phyloP scores from a whole-genome alignment of 805 yeast genomes.

The Maudiozyma saulgeensis region DNA sequence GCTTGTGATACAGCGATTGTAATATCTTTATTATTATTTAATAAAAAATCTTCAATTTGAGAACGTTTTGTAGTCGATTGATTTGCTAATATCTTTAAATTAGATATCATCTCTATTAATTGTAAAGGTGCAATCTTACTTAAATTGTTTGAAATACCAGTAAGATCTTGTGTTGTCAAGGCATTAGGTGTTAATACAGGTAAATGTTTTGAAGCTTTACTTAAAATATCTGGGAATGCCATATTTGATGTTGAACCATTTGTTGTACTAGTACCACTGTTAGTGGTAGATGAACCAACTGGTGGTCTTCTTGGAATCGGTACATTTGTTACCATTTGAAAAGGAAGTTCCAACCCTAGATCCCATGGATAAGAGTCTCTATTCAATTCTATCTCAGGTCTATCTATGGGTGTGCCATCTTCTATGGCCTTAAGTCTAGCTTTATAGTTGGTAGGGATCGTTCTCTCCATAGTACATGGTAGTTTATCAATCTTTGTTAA shows the following conservation, averaged over 20 bases:
- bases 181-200: slow-evolving; percentile 41
- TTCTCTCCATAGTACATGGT: slow-evolving; percentile 21
- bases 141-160: slow-evolving; percentile 44
- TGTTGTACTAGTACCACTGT: not conserved
- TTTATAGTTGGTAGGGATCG: slow-evolving; percentile 19
- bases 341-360: slow-evolving; percentile 24
- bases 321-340: slow-evolving; percentile 28
- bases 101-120: slow-evolving; percentile 57
- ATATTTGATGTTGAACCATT: slow-evolving; percentile 7
- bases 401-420: not conserved
- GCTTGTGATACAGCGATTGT: slow-evolving; percentile 68
- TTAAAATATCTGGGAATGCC: slow-evolving; percentile 38
- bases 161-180: slow-evolving; percentile 43
- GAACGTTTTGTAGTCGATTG: slow-evolving; percentile 36
- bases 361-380: slow-evolving; percentile 29
- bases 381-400: slow-evolving; percentile 11
- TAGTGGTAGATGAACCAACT: not conserved
- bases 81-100: slow-evolving; percentile 47
- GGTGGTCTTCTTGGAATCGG: slow-evolving; percentile 25
- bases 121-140: slow-evolving; percentile 62
- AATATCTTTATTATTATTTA: slow-evolving; percentile 42
- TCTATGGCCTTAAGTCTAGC: slow-evolving; percentile 3
- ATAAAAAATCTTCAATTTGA: slow-evolving; percentile 45
- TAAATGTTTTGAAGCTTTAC: slow-evolving; percentile 46
- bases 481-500: slow-evolving; percentile 20